Base-by-base conservation (phyloP, 108 stramenopile genomes). In the Seminavis robusta region DNA sequence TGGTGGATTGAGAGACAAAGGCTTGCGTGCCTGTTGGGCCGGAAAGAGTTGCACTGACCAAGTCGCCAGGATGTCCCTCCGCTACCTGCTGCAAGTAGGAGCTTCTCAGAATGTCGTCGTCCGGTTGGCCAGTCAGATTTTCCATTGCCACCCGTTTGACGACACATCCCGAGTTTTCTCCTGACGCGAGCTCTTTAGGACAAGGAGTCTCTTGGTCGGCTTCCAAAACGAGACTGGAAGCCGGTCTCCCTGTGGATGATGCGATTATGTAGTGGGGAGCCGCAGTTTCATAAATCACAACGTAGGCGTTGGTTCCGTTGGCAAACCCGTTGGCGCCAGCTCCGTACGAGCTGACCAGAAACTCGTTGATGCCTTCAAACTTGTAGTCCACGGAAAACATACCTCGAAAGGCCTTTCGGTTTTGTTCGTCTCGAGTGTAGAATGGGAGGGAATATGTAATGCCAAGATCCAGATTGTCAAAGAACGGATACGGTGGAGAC, bases 261-360 rank as follows among this genome's bases (percentile, higher is more conserved):
- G 37, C 63, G 52, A 65, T 56, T 7, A 65, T 4, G 27, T 57
- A 56, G 31, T 56, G 46, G 1, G 63, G 63, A 4, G 46, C 39
- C 1, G n/a, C 8, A 19, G 45, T 44, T 44, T 65, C 63, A 25
- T 34, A 27, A 11, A 65, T 47, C 4, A 33, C 55, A 5, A 65
- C 63, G 8, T 11, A 6, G 1, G 41, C 11, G 11, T 17, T 46
- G 8, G 9, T 26, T 19, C 30, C 23, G 11, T 52, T 33, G n/a
- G n/a, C n/a, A n/a, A n/a, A n/a, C n/a, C n/a, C n/a, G n/a, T n/a
- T n/a, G n/a, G n/a, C 16, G 17, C n/a, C n/a, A n/a, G n/a, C n/a
- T 9, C 28, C 31, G 37, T 65, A 65, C 27, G 40, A 44, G 3
- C 48, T 27, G 3, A 5, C 10, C 20, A 65, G 21, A 47, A 65